Base-by-base conservation (phyloP, 129 eudicot species). In the Deinandra increscens region DNA sequence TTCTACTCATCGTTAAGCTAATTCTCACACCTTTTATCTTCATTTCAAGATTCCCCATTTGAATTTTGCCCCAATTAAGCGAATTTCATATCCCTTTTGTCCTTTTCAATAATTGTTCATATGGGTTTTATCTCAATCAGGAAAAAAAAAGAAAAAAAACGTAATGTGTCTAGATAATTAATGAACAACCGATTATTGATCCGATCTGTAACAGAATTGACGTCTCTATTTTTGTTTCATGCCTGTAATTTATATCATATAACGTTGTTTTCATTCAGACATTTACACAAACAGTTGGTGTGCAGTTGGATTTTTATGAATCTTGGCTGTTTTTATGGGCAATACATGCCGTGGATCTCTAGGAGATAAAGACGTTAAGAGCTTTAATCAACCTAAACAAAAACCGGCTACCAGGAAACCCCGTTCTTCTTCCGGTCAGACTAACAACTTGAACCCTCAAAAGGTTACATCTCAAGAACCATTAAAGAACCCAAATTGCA, bases 291-390 rank as follows among this genome's bases (percentile, higher is more conserved):
- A 49, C 26, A 17, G 56, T 17, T 67, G 18, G 4, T 41, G n/a
- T 29, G 58, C 17, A 36, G 39, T n/a, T 36, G 6, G 3, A 22
- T 44, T 77, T 86, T 50, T 68, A 41, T 81, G 60, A 62, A 49
- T 59, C 69, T 56, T 70, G 71, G 73, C 68, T 75, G 88, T 83
- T 83, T 76, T 88, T 80, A 91, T 91, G 97, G 97, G 97, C 90
- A 91, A 91, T 70, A 84, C 96, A 85, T 91, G 97, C 87, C 91
- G 94, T 45, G 93, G 96, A 78, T 85, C 93, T 77, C 82, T 84
- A 36, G 87, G 87, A 75, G 74, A 44, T 55, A 85, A 85, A 76
- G 70, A 75, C 68, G 62, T 75, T 68, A 50, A 64, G 4, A 77
- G 55, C 54, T 64, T 44, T n/a, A 14, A 39, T 60, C 64, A 59